Conservation (phyloP, 371 early-diverging fungal species). For the Chytridiales sp. region DNA sequence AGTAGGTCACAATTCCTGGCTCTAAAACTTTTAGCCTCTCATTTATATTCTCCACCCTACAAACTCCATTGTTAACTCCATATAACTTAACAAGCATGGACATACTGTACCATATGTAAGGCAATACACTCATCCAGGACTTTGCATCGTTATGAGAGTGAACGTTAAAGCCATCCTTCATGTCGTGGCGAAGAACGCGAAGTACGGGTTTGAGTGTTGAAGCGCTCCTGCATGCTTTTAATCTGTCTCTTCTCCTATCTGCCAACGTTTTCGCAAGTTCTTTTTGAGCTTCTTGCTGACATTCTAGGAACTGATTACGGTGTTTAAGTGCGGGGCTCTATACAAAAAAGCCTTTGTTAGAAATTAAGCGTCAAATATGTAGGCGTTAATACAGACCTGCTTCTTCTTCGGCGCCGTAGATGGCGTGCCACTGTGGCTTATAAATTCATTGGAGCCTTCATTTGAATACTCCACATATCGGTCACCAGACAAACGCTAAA, state of each 20-base stretch:
- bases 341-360: too few species aligned
- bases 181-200: constrained; percentile 15
- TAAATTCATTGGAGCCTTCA: too few species aligned
- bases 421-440: too few species aligned
- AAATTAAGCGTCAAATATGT: too few species aligned
- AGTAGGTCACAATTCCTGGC: neutral
- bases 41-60: constrained; percentile 12
- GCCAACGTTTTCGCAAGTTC: neutral
- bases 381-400: too few species aligned
- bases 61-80: neutral
- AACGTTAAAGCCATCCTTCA: constrained; percentile 14
- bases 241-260: neutral
- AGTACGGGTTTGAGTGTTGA: constrained; percentile 7
- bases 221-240: constrained; percentile 3
- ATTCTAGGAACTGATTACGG: constrained; percentile 11
- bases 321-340: too few species aligned
- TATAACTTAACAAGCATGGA: neutral
- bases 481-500: too few species aligned
- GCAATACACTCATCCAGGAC: constrained; percentile 25
- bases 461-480: too few species aligned
- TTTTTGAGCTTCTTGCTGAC: constrained; percentile 6
- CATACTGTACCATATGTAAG: constrained; percentile 21
- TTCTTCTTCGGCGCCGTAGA: too few species aligned
- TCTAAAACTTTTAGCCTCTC: constrained; percentile 13
- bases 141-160: constrained; percentile 5